Evolutionary conservation across 257 asterid genomes (phyloP), one percentile per base, ranked within the genome.

Genomic region (Penstemon davidsonii): DNA sequence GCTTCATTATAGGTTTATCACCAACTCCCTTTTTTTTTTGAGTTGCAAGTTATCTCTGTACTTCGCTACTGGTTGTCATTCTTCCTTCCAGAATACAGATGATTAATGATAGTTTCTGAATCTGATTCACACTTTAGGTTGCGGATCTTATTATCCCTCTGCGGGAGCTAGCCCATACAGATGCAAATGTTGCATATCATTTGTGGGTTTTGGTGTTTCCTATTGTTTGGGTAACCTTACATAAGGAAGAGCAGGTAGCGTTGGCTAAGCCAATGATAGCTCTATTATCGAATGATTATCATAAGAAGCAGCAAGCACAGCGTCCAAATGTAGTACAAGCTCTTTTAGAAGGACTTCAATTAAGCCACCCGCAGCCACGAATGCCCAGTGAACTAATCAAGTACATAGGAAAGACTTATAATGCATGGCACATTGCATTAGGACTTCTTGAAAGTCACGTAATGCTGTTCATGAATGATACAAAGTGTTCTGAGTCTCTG

Each of bases 321-420:
- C 84, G 99, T 49, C 99, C 99, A 76, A 94, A 94, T 82, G 96
- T 94, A 71, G 99, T 94, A 71, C 99, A 94, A 78, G 99, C 99
- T 77, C 97, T 94, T 79, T 78, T 88, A 64, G 99, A 94, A 87
- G 99, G 97, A 68, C 97, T 94, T 68, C 99, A 91, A 77, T 76
- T 94, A 75, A 91, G 99, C 77, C 99, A 94, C 73, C 97, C 99
- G 67, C 99, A 94, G 80, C 99, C 99, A 65, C 88, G 99, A 44
- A 94, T 94, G 97, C 99, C 99, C 79, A 94, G 99, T 55, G 97
- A 94, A 69, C 85, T 94, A 70, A 94, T 94, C 78, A 94, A 91
- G 74, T 94, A 87, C 76, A 94, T 94, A 62, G 99, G 99, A 47
- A 91, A 91, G 86, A 94, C 99, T 62, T 94, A 91, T 71, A 94